Evolutionary conservation across 1,284 basidiomycete genomes (phyloP).

Genomic region (Trichosporon ovoides): DNA sequence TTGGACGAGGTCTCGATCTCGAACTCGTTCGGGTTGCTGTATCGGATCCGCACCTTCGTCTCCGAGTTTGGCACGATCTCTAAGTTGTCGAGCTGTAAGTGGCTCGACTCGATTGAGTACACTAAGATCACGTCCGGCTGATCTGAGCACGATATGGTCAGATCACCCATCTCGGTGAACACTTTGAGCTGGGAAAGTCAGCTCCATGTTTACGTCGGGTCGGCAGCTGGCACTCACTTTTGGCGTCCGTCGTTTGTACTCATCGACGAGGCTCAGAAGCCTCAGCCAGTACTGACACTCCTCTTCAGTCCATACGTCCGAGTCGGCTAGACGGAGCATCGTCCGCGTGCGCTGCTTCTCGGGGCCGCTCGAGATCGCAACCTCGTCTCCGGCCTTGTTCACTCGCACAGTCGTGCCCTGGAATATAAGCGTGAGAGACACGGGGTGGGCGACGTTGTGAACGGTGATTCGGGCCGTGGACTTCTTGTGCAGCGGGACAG

Average conservation of each 20-base stretch:
- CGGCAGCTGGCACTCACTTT: slow-evolving; percentile 23
- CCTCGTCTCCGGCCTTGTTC: not conserved
- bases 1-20: slow-evolving; percentile 15
- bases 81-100: not conserved
- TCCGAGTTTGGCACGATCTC: not conserved
- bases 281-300: slow-evolving; percentile 27
- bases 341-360: slow-evolving; percentile 1
- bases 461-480: slow-evolving; percentile 1
- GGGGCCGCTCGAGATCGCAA: not conserved
- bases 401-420: slow-evolving; percentile 2
- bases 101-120: not conserved
- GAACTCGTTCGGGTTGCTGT: slow-evolving; percentile 20
- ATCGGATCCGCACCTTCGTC: slow-evolving; percentile 18
- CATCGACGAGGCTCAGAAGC: slow-evolving; percentile 22
- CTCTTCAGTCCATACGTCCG: slow-evolving; percentile 14
- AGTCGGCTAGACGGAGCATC: not conserved
- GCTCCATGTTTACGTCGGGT: not conserved
- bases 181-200: slow-evolving; percentile 29
- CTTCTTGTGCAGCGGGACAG: not conserved
- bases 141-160: slow-evolving; percentile 34
- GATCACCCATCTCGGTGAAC: slow-evolving; percentile 29
- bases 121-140: slow-evolving; percentile 29
- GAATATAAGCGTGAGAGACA: not conserved
- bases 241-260: slow-evolving; percentile 29
- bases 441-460: not conserved